Evolutionary conservation across 495 filamentous ascomycete genomes (phyloP).

Genomic region (Neurospora pannonica): DNA sequence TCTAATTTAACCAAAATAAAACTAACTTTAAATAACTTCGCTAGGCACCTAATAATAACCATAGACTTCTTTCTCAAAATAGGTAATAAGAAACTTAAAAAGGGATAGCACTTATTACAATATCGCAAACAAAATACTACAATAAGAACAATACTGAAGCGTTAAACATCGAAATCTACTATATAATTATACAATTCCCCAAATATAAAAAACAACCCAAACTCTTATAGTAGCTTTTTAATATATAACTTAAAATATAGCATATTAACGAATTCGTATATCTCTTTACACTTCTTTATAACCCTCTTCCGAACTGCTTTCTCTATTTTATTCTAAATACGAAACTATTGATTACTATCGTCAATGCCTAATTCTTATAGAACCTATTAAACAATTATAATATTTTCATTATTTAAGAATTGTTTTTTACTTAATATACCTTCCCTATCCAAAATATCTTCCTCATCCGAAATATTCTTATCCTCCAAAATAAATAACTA

Average conservation of each 20-base stretch:
- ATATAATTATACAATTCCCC: neutral
- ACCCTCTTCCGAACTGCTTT: too few relatives aligned
- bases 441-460: too few relatives aligned
- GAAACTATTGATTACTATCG: neutral
- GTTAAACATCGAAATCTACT: neutral
- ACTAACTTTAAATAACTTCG: neutral
- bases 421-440: neutral
- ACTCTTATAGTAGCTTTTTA: neutral
- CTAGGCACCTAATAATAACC: too few relatives aligned
- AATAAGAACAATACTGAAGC: neutral
- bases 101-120: neutral
- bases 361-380: neutral
- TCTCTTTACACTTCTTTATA: too few relatives aligned
- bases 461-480: too few relatives aligned
- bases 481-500: too few relatives aligned
- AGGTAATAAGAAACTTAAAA: neutral
- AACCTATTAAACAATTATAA: neutral
- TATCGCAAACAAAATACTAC: neutral
- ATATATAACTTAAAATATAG: neutral
- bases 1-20: neutral
- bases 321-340: neutral
- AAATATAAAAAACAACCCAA: too few relatives aligned
- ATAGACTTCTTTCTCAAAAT: neutral
- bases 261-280: neutral
- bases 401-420: neutral